Evolutionary conservation across 1,284 basidiomycete genomes (phyloP).

Genomic region (Trametes sp.): DNA sequence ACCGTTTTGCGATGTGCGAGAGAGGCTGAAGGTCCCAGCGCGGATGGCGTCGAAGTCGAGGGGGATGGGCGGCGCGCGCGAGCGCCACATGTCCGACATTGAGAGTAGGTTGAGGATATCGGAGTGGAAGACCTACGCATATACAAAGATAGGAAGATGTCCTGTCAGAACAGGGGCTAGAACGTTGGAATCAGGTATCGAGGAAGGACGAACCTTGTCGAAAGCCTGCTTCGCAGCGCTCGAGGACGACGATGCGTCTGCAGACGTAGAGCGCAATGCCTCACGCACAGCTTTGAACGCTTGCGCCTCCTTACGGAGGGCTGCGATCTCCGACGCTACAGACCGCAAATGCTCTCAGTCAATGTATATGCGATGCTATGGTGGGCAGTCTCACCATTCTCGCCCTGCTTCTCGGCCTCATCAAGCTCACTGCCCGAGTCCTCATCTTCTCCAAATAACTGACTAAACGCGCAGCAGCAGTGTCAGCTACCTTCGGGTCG

Average conservation of each 20-base stretch:
- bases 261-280: conserved; percentile 58
- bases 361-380: neutral
- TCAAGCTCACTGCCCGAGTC: conserved; percentile 82
- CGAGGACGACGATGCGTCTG: conserved; percentile 38
- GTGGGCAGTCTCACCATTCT: conserved; percentile 68
- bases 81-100: conserved; percentile 99
- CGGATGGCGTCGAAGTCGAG: conserved; percentile 82
- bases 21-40: conserved; percentile 62
- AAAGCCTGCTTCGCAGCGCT: conserved; percentile 81
- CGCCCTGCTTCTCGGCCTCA: conserved; percentile 86
- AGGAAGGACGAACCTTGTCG: conserved; percentile 71
- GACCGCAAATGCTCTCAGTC: neutral
- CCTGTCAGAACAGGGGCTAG: neutral
- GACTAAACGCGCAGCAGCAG: conserved; percentile 56
- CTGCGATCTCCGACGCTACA: conserved; percentile 90
- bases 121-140: conserved; percentile 78
- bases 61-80: conserved; percentile 84
- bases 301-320: conserved; percentile 87
- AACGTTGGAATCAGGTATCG: neutral
- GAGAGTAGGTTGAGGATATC: conserved; percentile 91
- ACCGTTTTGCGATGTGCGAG: conserved; percentile 33
- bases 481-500: neutral
- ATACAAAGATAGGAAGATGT: neutral
- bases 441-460: conserved; percentile 93
- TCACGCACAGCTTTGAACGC: conserved; percentile 86